Conservation (phyloP, 2,329 filamentous ascomycete genomes). For the Trichothecium sympodiale region DNA sequence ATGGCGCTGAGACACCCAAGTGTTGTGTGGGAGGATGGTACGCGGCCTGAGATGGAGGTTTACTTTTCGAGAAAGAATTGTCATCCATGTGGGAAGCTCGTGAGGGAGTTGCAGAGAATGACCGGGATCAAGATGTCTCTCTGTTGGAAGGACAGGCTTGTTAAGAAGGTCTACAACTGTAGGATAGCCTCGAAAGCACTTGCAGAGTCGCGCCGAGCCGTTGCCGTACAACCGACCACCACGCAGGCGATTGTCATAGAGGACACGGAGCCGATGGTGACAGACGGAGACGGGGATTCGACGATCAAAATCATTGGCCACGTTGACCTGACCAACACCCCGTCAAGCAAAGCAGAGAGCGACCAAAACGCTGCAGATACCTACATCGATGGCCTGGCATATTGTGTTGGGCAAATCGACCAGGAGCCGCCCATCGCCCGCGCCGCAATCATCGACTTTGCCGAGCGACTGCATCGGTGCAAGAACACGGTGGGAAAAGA, state of each 20-base stretch:
- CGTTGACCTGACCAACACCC: not conserved
- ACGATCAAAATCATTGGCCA: not conserved
- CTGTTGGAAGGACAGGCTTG: slow-evolving; percentile 16
- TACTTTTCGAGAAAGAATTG: slow-evolving; percentile 25
- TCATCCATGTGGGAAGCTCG: slow-evolving; percentile 13
- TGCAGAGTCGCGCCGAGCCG: not conserved
- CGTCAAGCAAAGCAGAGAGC: not conserved
- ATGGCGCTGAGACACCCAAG: slow-evolving; percentile 7
- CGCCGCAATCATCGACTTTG: slow-evolving; percentile 16
- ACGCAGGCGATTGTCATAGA: not conserved
- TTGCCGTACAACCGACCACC: not conserved
- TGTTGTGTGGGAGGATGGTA: slow-evolving; percentile 14
- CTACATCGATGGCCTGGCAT: slow-evolving; percentile 17
- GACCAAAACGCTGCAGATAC: slow-evolving; percentile 2
- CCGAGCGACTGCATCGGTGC: slow-evolving; percentile 1
- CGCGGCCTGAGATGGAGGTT: slow-evolving; percentile 18
- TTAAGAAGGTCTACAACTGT: slow-evolving; percentile 13
- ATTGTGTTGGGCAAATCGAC: slow-evolving; percentile 20
- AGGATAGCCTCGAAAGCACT: not conserved
- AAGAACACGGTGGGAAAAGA: not conserved
- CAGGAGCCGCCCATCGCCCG: slow-evolving; percentile 13
- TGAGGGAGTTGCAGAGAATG: slow-evolving; percentile 11
- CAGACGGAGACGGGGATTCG: not conserved
- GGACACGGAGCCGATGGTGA: not conserved
- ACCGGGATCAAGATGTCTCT: slow-evolving; percentile 17